A percentile compares a stretch with the other conserved stretches of the same genome.
Conservation (phyloP, 2,329 filamentous ascomycete genomes). For the Piedraia hortae region DNA sequence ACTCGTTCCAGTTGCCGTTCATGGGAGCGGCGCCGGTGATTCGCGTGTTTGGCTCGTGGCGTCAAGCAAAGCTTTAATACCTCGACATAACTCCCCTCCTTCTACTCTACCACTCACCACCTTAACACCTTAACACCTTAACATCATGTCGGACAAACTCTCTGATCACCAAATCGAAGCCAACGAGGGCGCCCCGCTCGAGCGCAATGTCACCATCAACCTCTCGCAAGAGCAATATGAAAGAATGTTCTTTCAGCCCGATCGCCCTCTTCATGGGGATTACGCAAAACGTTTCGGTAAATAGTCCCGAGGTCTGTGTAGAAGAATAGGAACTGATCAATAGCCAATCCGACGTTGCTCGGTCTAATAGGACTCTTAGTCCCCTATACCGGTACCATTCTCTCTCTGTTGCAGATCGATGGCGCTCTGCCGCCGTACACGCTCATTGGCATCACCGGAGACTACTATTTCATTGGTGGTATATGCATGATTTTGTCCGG, state of each 20-base stretch:
- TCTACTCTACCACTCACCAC: too few species aligned
- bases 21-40: too few species aligned
- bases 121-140: too few species aligned
- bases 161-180: too few species aligned
- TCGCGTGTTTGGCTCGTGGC: too few species aligned
- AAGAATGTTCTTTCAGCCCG: constrained; percentile 8
- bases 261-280: constrained; percentile 5
- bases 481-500: constrained; percentile 8
- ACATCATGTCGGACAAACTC: too few species aligned
- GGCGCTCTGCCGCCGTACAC: constrained; percentile 5
- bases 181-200: constrained; percentile 3
- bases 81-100: too few species aligned
- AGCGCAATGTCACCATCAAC: constrained; percentile 6
- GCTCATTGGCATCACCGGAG: constrained; percentile 5
- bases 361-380: constrained; percentile 9
- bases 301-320: background rate
- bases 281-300: constrained; percentile 7
- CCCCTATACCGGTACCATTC: constrained; percentile 8
- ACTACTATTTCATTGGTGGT: constrained; percentile 8
- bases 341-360: constrained; percentile 7
- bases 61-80: too few species aligned
- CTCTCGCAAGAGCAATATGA: constrained; percentile 8
- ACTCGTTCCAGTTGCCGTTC: too few species aligned
- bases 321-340: background rate
- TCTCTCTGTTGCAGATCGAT: constrained; percentile 5